These are phyloP conservation scores for Xylaria sp. DNA, from an alignment of 2,329 filamentous ascomycete species.

Conservation along the genomic window DNA sequence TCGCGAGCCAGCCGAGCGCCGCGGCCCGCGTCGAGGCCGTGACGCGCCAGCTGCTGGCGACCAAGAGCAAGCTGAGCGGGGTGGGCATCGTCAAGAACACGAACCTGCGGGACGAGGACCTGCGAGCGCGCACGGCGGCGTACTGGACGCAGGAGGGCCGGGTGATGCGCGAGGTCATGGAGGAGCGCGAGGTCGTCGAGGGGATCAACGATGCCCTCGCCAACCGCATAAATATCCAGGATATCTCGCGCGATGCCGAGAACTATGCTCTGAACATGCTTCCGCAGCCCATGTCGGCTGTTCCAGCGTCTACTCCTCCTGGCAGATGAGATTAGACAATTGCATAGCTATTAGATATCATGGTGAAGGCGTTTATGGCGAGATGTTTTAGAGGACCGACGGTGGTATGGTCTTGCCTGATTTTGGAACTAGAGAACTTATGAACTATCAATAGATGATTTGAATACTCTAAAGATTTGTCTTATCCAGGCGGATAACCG, in stretches of 20 bases:
- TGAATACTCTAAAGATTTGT: not conserved
- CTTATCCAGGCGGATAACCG: not conserved
- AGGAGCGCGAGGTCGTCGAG: slow-evolving; percentile 79
- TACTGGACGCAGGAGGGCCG: slow-evolving; percentile 87
- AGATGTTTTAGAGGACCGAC: not conserved
- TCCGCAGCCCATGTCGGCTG: slow-evolving; percentile 34
- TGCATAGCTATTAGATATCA: not conserved
- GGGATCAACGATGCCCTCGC: slow-evolving; percentile 75
- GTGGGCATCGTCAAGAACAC: slow-evolving; percentile 84
- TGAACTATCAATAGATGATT: not conserved
- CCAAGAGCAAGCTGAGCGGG: slow-evolving; percentile 75
- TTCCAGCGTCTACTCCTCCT: not conserved
- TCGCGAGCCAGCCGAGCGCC: slow-evolving; percentile 69
- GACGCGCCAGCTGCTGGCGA: slow-evolving; percentile 66
- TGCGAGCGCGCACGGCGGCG: slow-evolving; percentile 72
- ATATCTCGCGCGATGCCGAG: slow-evolving; percentile 72
- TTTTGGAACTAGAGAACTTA: not conserved
- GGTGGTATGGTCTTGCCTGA: not conserved
- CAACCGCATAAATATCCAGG: slow-evolving; percentile 70
- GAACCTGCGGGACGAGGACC: slow-evolving; percentile 74
- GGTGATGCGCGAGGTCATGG: slow-evolving; percentile 79
- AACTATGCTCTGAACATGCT: slow-evolving; percentile 64
- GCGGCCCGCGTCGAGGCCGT: slow-evolving; percentile 74
- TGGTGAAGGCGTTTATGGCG: not conserved
- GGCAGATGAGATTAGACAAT: slow-evolving; percentile 8